Conservation (phyloP, 129 eudicot genomes). For the Saposhnikovia divaricata region DNA sequence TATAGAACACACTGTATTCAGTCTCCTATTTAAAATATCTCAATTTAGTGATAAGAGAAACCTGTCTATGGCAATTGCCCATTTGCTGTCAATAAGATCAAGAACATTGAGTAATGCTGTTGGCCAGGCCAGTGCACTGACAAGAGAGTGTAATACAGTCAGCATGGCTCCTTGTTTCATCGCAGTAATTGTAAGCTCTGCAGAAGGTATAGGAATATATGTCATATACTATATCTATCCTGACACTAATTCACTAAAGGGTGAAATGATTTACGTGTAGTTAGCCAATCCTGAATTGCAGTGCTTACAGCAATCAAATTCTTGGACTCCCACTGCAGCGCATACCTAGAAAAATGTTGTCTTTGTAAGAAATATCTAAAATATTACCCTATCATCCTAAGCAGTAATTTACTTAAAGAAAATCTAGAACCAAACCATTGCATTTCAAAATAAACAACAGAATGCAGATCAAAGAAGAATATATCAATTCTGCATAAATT, state of each 20-base stretch:
- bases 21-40: background rate
- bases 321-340: conserved; percentile 96
- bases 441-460: background rate
- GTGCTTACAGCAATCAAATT: conserved; percentile 95
- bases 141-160: conserved; percentile 72
- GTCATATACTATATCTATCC: background rate
- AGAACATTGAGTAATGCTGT: conserved; percentile 65
- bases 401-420: background rate
- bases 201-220: conserved; percentile 24
- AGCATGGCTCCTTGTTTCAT: conserved; percentile 95
- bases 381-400: background rate
- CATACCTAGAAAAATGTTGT: conserved; percentile 45
- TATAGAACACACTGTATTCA: background rate
- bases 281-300: conserved; percentile 96
- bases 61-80: conserved; percentile 97
- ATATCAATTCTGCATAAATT: background rate
- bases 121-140: conserved; percentile 97
- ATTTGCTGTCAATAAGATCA: conserved; percentile 87
- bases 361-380: conserved; percentile 8
- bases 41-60: conserved; percentile 20
- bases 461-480: background rate
- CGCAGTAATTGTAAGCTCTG: conserved; percentile 70
- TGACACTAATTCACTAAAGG: conserved; percentile 9
- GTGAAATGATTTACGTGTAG: conserved; percentile 61
- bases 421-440: background rate